Base-by-base conservation (phyloP, 305 asterid genomes). In the Fraxinus floribunda region DNA sequence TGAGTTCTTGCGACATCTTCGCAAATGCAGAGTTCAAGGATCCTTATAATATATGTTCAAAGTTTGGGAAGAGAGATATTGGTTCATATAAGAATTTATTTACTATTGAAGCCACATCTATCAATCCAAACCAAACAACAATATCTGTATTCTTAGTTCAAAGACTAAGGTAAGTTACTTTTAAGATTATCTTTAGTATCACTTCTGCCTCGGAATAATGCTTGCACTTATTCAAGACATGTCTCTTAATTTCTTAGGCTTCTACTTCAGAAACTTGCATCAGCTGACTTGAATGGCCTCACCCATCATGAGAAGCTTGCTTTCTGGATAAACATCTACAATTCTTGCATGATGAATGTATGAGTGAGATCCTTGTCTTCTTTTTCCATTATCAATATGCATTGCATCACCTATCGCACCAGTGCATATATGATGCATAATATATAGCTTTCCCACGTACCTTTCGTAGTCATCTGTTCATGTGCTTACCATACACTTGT, bases 281-380 rank as follows among this genome's bases (percentile, higher is more conserved):
- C 84, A 30, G 91, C 88, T 16, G 86, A 87, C 82, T 83, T 91
- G 83, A 86, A 88, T 75, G 93, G 91, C 82, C 92, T 91, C 68
- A 88, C 81, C 75, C 97, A 92, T 87, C 98, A 92, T 77, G 91
- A 91, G 85, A 94, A 94, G 90, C 97, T 94, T 30, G 96, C 98
- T 79, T 94, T 91, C 85, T 94, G 98, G 97, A 91, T 94, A 83
- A 92, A 94, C 87, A 89, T 88, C 85, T 94, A 94, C 88, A 94
- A 94, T 88, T 88, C 95, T 0, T 93, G 97, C 90, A 93, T 93
- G 94, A 92, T 93, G 97, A 93, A 92, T 85, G 97, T 93, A 89
- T 10, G 92, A 79, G 5, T 29, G n/a, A 49, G 0, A 66, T 80
- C 36, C 39, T 16, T 76, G 26, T 18, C 26, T 66, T 68, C 38